Base-by-base conservation (phyloP, 2,329 filamentous ascomycete genomes). In the Colletotrichum acutatum region DNA sequence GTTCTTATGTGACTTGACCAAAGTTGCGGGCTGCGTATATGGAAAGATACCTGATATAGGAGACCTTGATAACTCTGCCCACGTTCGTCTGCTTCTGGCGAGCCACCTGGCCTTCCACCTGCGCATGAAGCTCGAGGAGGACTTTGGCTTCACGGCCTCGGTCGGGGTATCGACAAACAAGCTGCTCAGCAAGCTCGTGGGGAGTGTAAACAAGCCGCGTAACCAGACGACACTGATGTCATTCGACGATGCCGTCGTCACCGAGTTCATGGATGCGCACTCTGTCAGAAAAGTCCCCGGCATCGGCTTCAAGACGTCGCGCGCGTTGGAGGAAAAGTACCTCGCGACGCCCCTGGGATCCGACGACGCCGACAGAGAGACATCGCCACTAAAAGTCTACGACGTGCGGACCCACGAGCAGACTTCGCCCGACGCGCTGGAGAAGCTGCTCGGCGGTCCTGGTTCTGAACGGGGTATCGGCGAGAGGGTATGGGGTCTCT, bases 131-230 rank as follows among this genome's bases (percentile, higher is more conserved):
- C 85, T 98, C 12, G 93, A 97, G 78, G 86, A 91, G 58, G 87
- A 94, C 58, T 92, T 91, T 78, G 94, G 95, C 1, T 98, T 96
- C 82, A 98, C 95, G 0, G 93, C 93, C 32, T 96, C 95, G 1
- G 95, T 94, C 54, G 96, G 96, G 4, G 91, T 98, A 26, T 93
- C 95, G 2, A 97, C 94, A 0, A 96, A 93, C 78, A 98, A 98
- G 82, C 82, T 96, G 5, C 86, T 98, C 12, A 91, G 94, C 71
- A 98, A 98, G 82, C 87, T 98, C 16, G 94, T 91, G 11, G 96
- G 96, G 14, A 93, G 91, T 80, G 86, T 92, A 71, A 91, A 98
- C 80, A 98, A 98, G 83, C 96, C 96, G 1, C 92, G 92, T 71
- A 93, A 90, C 74, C 97, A 98, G 82, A 98, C 96, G 0, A 95